A percentile compares a stretch with the other conserved stretches of the same genome.
These are phyloP conservation scores for Didymella glomerata DNA, from an alignment of 2,329 filamentous ascomycete genomes.

Conservation along the genomic window DNA sequence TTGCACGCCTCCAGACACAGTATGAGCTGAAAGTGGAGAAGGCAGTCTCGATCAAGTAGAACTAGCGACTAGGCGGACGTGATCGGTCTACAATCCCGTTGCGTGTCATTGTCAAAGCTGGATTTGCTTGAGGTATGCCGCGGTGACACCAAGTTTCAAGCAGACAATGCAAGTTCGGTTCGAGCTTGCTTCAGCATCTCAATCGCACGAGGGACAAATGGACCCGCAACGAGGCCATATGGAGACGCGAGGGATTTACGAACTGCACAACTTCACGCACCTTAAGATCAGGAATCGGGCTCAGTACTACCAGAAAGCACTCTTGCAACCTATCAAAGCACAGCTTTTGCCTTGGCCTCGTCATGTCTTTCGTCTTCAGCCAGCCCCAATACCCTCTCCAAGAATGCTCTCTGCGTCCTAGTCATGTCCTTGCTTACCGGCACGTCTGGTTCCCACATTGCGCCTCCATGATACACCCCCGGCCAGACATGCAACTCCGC, in stretches of 20 bases:
- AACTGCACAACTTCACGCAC: neutral
- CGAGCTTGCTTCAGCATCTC: neutral
- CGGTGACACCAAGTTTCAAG: neutral
- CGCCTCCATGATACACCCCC: constrained; percentile 32
- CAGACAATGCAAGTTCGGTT: neutral
- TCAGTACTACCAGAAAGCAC: neutral
- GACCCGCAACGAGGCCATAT: neutral
- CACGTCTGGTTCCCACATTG: constrained; percentile 14
- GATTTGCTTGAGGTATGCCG: neutral
- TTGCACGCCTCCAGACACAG: neutral
- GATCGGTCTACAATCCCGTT: neutral
- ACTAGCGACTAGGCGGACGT: neutral
- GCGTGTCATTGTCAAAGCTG: neutral
- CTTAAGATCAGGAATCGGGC: neutral
- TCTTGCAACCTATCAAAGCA: neutral
- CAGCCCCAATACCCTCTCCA: constrained; percentile 7
- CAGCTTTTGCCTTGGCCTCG: neutral
- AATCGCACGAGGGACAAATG: neutral
- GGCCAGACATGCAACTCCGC: constrained; percentile 56
- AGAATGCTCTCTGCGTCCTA: neutral
- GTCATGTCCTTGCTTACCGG: neutral
- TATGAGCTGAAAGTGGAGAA: neutral
- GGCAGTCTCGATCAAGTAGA: neutral
- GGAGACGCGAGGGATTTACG: neutral
- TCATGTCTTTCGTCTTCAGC: neutral